A percentile compares a stretch with the other conserved stretches of the same genome.
These are phyloP conservation scores for Luffa aegyptiaca DNA, from an alignment of 306 rosid genomes.

Conservation along the genomic window DNA sequence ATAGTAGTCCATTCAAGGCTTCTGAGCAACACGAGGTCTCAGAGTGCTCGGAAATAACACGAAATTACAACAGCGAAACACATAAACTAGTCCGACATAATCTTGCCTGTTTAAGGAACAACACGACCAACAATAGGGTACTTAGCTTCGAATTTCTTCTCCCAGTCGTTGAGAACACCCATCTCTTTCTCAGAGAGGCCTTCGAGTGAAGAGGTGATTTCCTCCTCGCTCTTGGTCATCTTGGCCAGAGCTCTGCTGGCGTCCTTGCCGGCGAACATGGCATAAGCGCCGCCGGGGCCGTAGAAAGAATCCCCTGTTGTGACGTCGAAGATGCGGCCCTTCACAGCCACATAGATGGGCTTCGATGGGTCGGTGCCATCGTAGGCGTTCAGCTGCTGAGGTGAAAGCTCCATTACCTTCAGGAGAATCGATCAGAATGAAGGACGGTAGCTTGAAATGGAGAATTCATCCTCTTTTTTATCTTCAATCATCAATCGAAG, in stretches of 20 bases:
- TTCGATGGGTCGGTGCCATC: constrained; percentile 73
- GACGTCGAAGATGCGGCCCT: constrained; percentile 76
- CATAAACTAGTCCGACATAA: neutral
- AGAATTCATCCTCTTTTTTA: neutral
- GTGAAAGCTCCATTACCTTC: constrained; percentile 47
- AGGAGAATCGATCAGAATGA: constrained; percentile 1
- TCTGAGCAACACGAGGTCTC: neutral
- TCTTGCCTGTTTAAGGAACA: constrained; percentile 16
- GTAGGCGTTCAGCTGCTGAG: constrained; percentile 47
- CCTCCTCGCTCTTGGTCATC: constrained; percentile 89
- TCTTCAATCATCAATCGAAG: neutral
- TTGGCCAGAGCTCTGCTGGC: constrained; percentile 93
- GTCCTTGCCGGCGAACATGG: constrained; percentile 91
- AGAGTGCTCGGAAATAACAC: neutral
- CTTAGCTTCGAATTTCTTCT: constrained; percentile 87
- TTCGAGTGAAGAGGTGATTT: constrained; percentile 48
- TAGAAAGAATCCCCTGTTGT: constrained; percentile 77
- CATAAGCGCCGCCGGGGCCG: constrained; percentile 87
- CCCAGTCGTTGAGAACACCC: constrained; percentile 91
- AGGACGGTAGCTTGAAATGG: neutral
- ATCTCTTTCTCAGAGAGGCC: constrained; percentile 95
- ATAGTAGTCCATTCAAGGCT: neutral
- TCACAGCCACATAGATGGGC: constrained; percentile 71
- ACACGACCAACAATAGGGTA: constrained; percentile 75
- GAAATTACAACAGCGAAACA: neutral